Base-by-base conservation (phyloP, 2,329 filamentous ascomycete genomes). In the Atkinsonella texensis region DNA sequence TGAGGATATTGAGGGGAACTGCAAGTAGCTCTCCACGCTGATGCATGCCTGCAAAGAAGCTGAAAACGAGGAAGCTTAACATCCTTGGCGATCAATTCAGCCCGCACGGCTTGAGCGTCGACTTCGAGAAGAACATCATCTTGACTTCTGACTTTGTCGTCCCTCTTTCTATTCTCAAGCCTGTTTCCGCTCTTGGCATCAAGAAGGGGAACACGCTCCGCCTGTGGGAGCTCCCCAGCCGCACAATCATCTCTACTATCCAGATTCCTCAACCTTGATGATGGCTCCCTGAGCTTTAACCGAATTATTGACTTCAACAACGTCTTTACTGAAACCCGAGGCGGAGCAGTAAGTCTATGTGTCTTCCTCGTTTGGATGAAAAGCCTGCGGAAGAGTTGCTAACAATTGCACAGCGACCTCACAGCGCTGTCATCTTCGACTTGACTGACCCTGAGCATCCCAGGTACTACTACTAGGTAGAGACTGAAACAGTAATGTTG, bases 121-220 rank as follows among this genome's bases (percentile, higher is more conserved):
- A 83, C 65, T 83, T 69, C 55, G 66, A 80, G 3, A 75, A 74
- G 56, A 74, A 77, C 48, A 62, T 80, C 54, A 80, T 81, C 51
- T 64, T 82, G 0, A 83, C 79, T 2, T 81, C 78, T 0, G 80
- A 83, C 66, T 84, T 81, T 57, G 76, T 83, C 18, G 76, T 81
- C 12, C 80, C 80, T 1, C 60, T 80, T n/a, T 74, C 71, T 46
- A 79, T 83, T 60, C 67, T 83, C 39, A 82, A 83, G 68, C 79
- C 79, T 1, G 57, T 58, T 15, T 58, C 57, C 13, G 76, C 70
- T 44, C 56, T 70, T 5, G 77, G 76, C 6, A 76, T 81, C 48
- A 65, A 73, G 51, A 68, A 68, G 39, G 79, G 76, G 42, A 72
- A 80, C 61, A 83, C 79, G 0, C 70, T 83, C 2, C 74, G 79